Conservation (phyloP, 805 yeast genomes). For the Yamadazyma olivae region DNA sequence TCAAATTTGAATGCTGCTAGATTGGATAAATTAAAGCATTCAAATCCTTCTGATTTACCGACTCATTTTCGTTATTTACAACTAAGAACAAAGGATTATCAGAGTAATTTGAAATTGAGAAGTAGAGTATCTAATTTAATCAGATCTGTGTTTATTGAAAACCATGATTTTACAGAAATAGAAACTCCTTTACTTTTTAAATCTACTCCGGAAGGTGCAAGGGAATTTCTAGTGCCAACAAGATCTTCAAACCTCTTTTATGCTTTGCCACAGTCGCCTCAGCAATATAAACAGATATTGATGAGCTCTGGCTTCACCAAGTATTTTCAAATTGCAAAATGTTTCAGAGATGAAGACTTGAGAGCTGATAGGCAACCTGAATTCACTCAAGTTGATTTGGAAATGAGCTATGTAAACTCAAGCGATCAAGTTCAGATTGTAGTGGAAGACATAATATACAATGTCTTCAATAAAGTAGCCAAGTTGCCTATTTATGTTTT, state of each 20-base stretch:
- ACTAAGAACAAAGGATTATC: slow-evolving; percentile 58
- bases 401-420: slow-evolving; percentile 77
- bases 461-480: slow-evolving; percentile 54
- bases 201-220: slow-evolving; percentile 97
- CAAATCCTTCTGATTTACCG: slow-evolving; percentile 57
- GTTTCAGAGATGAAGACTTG: slow-evolving; percentile 95
- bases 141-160: slow-evolving; percentile 36
- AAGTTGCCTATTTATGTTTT: slow-evolving; percentile 36
- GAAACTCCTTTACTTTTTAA: slow-evolving; percentile 94
- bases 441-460: slow-evolving; percentile 54
- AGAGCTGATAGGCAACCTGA: slow-evolving; percentile 96
- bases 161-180: slow-evolving; percentile 64
- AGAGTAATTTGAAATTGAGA: slow-evolving; percentile 53
- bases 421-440: slow-evolving; percentile 61
- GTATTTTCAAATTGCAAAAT: slow-evolving; percentile 88
- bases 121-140: slow-evolving; percentile 50
- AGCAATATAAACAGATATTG: slow-evolving; percentile 89
- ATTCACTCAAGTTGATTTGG: slow-evolving; percentile 95
- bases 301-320: slow-evolving; percentile 90
- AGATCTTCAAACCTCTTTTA: slow-evolving; percentile 61
- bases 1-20: slow-evolving; percentile 68
- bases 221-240: slow-evolving; percentile 93
- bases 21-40: slow-evolving; percentile 54
- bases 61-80: slow-evolving; percentile 81
- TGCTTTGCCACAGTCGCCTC: slow-evolving; percentile 97